A percentile compares a stretch with the other conserved stretches of the same genome.
These are phyloP conservation scores for Cinnamomum chago DNA, from an alignment of 164 flowering plant genomes.

Conservation along the genomic window DNA sequence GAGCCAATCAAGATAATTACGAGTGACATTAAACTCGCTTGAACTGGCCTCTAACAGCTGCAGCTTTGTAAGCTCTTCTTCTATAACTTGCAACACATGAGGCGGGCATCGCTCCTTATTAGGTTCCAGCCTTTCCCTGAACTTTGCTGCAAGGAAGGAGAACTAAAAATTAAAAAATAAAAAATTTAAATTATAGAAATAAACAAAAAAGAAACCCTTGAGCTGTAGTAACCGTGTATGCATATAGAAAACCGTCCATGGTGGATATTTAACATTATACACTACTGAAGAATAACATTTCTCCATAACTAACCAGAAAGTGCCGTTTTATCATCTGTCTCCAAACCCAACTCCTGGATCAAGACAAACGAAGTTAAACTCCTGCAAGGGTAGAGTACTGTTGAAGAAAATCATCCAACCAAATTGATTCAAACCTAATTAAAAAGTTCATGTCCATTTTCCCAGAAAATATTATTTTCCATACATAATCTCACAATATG, in stretches of 20 bases:
- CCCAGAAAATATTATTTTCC: background rate
- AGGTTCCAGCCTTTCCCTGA: slow-evolving; percentile 90
- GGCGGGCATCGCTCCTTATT: slow-evolving; percentile 82
- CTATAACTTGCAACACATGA: slow-evolving; percentile 95
- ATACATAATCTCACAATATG: background rate
- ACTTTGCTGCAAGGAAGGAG: slow-evolving; percentile 61
- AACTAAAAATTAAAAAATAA: slow-evolving; percentile 7
- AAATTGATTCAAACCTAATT: background rate
- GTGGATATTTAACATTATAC: background rate
- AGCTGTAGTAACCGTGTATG: background rate
- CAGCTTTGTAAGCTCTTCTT: slow-evolving; percentile 92
- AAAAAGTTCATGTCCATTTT: background rate
- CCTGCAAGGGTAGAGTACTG: slow-evolving; percentile 8
- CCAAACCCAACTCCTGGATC: slow-evolving; percentile 90
- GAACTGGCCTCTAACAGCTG: slow-evolving; percentile 96
- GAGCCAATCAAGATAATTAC: slow-evolving; percentile 98
- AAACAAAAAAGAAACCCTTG: too few relatives aligned
- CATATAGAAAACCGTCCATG: background rate
- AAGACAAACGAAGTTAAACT: slow-evolving; percentile 20
- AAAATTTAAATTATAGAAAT: background rate
- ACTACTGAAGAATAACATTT: background rate
- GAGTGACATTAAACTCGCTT: slow-evolving; percentile 97
- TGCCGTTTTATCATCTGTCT: slow-evolving; percentile 97
- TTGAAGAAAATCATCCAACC: slow-evolving; percentile 4
- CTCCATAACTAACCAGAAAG: slow-evolving; percentile 72